phyloP scores from a whole-genome alignment of 2,329 filamentous ascomycete species.

The Xylaria sp. region DNA sequence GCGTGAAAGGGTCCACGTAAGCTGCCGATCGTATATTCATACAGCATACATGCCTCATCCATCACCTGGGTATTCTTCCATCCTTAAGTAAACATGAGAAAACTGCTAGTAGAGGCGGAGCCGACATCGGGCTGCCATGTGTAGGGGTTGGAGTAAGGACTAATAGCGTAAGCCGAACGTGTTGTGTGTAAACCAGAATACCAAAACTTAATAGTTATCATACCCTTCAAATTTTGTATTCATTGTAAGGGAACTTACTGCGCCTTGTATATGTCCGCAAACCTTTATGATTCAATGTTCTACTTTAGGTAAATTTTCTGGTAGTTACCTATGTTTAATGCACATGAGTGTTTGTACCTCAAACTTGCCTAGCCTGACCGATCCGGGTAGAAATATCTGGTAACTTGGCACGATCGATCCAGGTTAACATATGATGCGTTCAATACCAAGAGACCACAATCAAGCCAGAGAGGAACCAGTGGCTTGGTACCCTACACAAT shows the following conservation, averaged over 20 bases:
- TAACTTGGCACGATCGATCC: not conserved
- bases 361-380: too few relatives aligned
- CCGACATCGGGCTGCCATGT: constrained; percentile 2
- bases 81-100: not conserved
- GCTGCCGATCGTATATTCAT: too few relatives aligned
- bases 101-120: not conserved
- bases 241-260: too few relatives aligned
- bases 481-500: not conserved
- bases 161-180: not conserved
- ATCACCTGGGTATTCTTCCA: not conserved
- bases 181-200: too few relatives aligned
- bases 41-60: too few relatives aligned
- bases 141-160: not conserved
- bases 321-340: too few relatives aligned
- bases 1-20: too few relatives aligned
- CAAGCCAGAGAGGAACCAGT: not conserved
- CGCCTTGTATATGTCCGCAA: too few relatives aligned
- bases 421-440: not conserved
- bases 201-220: not conserved
- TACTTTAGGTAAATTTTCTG: too few relatives aligned
- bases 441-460: not conserved
- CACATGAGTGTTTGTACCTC: too few relatives aligned
- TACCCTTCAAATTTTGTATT: too few relatives aligned
- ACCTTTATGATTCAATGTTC: too few relatives aligned
- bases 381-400: not conserved